phyloP scores from a whole-genome alignment of 306 rosid species.

The Mucuna pruriens region DNA sequence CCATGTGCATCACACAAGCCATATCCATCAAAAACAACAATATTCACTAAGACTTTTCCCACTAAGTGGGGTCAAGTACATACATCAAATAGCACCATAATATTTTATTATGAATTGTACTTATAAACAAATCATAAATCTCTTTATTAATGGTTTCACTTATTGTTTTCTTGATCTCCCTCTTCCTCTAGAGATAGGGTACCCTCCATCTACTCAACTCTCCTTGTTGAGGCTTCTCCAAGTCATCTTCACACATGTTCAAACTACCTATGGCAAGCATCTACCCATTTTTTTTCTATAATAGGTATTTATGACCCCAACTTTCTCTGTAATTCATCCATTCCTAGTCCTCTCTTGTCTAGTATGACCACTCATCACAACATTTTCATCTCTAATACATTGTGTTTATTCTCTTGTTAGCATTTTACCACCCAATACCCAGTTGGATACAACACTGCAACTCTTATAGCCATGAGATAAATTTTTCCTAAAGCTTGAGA shows the following conservation, averaged over 20 bases:
- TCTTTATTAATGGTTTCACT: background rate
- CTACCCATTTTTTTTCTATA: background rate
- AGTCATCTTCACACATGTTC: background rate
- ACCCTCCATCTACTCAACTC: background rate
- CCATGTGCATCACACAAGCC: constrained; percentile 3
- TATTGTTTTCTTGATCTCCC: background rate
- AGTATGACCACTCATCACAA: background rate
- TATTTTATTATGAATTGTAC: background rate
- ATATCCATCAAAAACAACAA: background rate
- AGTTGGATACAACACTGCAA: background rate
- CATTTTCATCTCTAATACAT: background rate
- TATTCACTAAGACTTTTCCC: background rate
- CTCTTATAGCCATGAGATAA: background rate
- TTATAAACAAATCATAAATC: background rate
- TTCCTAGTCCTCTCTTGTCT: background rate
- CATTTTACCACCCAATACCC: background rate
- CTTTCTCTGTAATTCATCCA: background rate
- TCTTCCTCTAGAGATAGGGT: background rate
- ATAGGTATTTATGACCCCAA: background rate
- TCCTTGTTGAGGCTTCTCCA: background rate
- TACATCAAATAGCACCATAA: background rate
- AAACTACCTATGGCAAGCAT: background rate
- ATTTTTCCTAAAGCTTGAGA: background rate
- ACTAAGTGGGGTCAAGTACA: background rate
- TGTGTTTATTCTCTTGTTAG: background rate